These are phyloP conservation scores for Linnemannia zychae DNA, from an alignment of 192 early-diverging fungal species.

Conservation along the genomic window DNA sequence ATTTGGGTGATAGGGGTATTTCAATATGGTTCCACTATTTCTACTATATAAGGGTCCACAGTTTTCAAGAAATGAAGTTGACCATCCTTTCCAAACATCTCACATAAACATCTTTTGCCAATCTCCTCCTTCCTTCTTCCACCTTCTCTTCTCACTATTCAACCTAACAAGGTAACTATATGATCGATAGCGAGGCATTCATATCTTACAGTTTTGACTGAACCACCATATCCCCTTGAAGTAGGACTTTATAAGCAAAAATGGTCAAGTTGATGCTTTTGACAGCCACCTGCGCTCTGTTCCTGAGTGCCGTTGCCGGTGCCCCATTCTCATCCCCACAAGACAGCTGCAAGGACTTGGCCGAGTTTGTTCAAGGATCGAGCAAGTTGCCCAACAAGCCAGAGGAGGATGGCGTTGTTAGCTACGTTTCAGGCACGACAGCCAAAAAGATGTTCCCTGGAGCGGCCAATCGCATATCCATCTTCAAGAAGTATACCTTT, in stretches of 20 bases:
- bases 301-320: slow-evolving; percentile 16
- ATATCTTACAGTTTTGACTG: background rate
- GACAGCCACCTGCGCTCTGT: slow-evolving; percentile 10
- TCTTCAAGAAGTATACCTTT: slow-evolving; percentile 16
- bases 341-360: slow-evolving; percentile 17
- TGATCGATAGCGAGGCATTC: background rate
- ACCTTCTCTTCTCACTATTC: background rate
- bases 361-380: slow-evolving; percentile 1
- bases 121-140: background rate
- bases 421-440: slow-evolving; percentile 7
- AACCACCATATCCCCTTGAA: background rate
- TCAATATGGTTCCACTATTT: background rate
- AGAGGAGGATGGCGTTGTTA: slow-evolving; percentile 11
- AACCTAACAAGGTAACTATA: background rate
- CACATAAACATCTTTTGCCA: background rate
- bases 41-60: background rate
- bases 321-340: slow-evolving; percentile 11
- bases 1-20: background rate
- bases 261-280: background rate
- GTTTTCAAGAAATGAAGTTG: background rate
- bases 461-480: background rate
- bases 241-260: slow-evolving; percentile 11
- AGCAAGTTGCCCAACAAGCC: slow-evolving; percentile 14
- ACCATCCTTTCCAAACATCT: background rate
- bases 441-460: slow-evolving; percentile 30